Percentiles rank a stretch among this genome's conserved stretches.
Evolutionary conservation across 352 stramenopile species (phyloP).

Genomic region (Phytophthora boehmeriae): DNA sequence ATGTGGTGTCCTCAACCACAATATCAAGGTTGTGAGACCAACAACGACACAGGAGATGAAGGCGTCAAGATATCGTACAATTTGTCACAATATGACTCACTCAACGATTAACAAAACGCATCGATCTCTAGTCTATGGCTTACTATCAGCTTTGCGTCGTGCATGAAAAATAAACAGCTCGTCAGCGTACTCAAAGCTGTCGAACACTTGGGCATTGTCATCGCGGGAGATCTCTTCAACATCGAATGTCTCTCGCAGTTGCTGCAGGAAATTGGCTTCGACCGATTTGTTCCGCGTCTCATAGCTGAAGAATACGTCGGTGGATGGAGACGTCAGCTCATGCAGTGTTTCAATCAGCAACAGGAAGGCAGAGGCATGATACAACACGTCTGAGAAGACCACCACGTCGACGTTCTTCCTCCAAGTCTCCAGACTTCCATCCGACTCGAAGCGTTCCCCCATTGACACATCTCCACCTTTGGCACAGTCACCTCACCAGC

Average conservation of each 20-base stretch:
- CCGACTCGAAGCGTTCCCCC: constrained; percentile 35
- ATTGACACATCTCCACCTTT: constrained; percentile 46
- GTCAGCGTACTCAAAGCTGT: constrained; percentile 41
- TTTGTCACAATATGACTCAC: constrained; percentile 21
- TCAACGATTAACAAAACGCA: neutral
- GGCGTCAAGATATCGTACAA: constrained; percentile 17
- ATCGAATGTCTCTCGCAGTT: constrained; percentile 33
- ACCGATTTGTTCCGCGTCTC: constrained; percentile 48
- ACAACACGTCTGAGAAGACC: constrained; percentile 60
- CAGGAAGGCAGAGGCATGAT: constrained; percentile 44
- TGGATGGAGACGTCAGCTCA: constrained; percentile 27
- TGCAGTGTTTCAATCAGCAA: constrained; percentile 45
- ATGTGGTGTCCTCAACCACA: constrained; percentile 2
- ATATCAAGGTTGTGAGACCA: constrained; percentile 29
- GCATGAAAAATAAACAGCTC: constrained; percentile 56
- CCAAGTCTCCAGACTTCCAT: constrained; percentile 31
- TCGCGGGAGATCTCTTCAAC: constrained; percentile 26
- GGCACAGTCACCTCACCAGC: constrained; percentile 13
- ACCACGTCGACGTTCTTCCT: constrained; percentile 38
- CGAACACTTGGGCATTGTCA: constrained; percentile 29
- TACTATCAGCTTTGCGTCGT: constrained; percentile 17
- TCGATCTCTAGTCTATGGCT: constrained; percentile 6
- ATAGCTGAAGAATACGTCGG: constrained; percentile 49
- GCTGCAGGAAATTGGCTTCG: constrained; percentile 45
- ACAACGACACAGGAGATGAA: neutral